Evolutionary conservation across 345 rosid genomes (phyloP).

Genomic region (Pistacia vera): DNA sequence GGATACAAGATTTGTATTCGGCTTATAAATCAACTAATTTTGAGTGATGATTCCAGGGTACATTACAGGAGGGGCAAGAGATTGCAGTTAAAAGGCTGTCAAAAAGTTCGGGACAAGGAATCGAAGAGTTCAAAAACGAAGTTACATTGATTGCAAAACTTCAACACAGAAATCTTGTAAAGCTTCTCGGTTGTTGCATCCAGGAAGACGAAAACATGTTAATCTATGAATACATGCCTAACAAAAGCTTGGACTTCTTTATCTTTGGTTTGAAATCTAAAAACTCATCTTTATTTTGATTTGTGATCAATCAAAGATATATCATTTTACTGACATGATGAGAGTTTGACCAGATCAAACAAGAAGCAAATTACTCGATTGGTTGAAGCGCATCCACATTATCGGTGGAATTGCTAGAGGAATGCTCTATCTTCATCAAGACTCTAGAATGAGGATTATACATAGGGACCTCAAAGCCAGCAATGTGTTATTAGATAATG

Average conservation of each 20-base stretch:
- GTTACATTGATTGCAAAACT: slow-evolving; percentile 32
- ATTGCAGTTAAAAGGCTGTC: slow-evolving; percentile 23
- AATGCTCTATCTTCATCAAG: slow-evolving; percentile 50
- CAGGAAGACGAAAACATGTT: slow-evolving; percentile 31
- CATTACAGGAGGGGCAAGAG: slow-evolving; percentile 8
- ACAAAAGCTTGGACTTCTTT: slow-evolving; percentile 39
- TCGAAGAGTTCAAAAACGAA: slow-evolving; percentile 26
- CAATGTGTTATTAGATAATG: slow-evolving; percentile 42
- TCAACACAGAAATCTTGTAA: slow-evolving; percentile 44
- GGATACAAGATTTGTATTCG: not conserved
- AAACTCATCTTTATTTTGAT: not conserved
- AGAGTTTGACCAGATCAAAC: slow-evolving; percentile 20
- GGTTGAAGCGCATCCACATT: slow-evolving; percentile 30
- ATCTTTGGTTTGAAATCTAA: slow-evolving; percentile 32
- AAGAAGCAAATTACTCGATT: slow-evolving; percentile 28
- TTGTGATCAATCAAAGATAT: not conserved
- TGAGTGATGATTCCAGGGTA: slow-evolving; percentile 7
- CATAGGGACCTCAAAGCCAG: slow-evolving; percentile 55
- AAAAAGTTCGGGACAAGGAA: slow-evolving; percentile 19
- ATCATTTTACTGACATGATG: not conserved
- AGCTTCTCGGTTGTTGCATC: slow-evolving; percentile 41
- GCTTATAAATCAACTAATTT: not conserved
- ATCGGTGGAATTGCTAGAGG: slow-evolving; percentile 49
- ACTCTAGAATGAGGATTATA: slow-evolving; percentile 52
- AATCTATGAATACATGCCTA: slow-evolving; percentile 43